phyloP scores from a whole-genome alignment of 2,329 filamentous ascomycete genomes.

The Stagonosporopsis tanaceti region DNA sequence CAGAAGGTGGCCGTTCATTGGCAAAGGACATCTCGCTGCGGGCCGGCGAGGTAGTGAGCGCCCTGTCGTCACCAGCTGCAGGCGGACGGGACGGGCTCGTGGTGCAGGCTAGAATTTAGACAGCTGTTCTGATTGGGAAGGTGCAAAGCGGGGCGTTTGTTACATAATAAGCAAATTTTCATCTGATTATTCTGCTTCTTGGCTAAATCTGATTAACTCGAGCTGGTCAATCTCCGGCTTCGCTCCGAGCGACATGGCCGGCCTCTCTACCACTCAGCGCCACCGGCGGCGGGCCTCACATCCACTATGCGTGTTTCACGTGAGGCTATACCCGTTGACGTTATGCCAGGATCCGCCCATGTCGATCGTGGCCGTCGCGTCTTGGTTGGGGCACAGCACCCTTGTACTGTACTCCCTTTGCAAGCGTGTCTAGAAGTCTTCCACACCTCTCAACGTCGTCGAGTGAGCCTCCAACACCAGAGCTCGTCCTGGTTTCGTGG shows the following conservation, averaged over 20 bases:
- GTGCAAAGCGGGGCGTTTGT: slow-evolving; percentile 20
- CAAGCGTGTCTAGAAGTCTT: slow-evolving; percentile 30
- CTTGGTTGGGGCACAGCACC: slow-evolving; percentile 32
- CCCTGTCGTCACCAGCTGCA: slow-evolving; percentile 27
- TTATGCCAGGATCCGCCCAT: slow-evolving; percentile 28
- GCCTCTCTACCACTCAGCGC: slow-evolving; percentile 21
- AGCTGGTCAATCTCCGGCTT: slow-evolving; percentile 18
- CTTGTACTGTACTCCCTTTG: slow-evolving; percentile 26
- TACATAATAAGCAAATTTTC: slow-evolving; percentile 40
- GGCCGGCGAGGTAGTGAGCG: slow-evolving; percentile 44
- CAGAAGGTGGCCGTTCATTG: slow-evolving; percentile 44
- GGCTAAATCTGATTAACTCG: slow-evolving; percentile 30
- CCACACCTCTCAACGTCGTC: slow-evolving; percentile 28
- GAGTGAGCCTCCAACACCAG: slow-evolving; percentile 22
- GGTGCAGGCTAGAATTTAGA: slow-evolving; percentile 44
- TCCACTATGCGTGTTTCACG: slow-evolving; percentile 26
- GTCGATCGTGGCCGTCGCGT: slow-evolving; percentile 34
- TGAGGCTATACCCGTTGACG: slow-evolving; percentile 26
- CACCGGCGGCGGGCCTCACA: slow-evolving; percentile 17
- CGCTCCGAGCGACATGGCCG: slow-evolving; percentile 22
- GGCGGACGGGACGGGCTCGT: slow-evolving; percentile 29
- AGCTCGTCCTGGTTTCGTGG: slow-evolving; percentile 19
- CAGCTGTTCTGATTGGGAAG: slow-evolving; percentile 15
- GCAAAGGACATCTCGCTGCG: slow-evolving; percentile 47
- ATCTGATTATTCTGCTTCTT: slow-evolving; percentile 32